phyloP scores from a whole-genome alignment of 805 yeast genomes.

The Sungouiella thailandica region DNA sequence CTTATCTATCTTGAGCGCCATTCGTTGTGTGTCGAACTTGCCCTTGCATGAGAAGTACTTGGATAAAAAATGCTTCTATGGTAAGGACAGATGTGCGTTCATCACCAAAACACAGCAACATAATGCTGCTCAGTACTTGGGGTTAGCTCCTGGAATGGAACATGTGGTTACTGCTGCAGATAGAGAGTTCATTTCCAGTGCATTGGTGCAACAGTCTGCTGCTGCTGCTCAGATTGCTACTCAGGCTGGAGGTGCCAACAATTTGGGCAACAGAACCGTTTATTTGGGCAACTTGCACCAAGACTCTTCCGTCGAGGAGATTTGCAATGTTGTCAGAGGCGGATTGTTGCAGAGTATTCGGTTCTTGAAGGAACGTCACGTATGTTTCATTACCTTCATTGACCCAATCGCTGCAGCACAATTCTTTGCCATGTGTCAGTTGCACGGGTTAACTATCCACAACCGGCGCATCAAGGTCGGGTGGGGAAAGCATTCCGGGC shows the following conservation, averaged over 20 bases:
- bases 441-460: constrained; percentile 84
- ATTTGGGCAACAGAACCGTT: constrained; percentile 89
- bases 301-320: constrained; percentile 83
- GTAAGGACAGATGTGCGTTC: constrained; percentile 92
- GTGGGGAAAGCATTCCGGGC: constrained; percentile 97
- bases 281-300: constrained; percentile 88
- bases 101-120: constrained; percentile 94
- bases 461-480: constrained; percentile 86
- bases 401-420: constrained; percentile 98
- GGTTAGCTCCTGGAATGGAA: constrained; percentile 85
- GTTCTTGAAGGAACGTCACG: constrained; percentile 77
- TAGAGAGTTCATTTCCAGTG: constrained; percentile 59
- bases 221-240: constrained; percentile 98
- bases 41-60: constrained; percentile 64
- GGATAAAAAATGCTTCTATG: constrained; percentile 79
- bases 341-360: constrained; percentile 85
- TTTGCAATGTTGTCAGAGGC: constrained; percentile 94
- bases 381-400: constrained; percentile 90
- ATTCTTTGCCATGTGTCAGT: constrained; percentile 88
- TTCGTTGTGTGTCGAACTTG: constrained; percentile 73
- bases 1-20: constrained; percentile 79
- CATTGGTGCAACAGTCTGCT: constrained; percentile 87
- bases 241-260: constrained; percentile 88
- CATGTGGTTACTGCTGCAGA: constrained; percentile 70
- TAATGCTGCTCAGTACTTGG: constrained; percentile 92